Base-by-base conservation (phyloP, 768 basidiomycete species). In the Phylloporus scabripes region DNA sequence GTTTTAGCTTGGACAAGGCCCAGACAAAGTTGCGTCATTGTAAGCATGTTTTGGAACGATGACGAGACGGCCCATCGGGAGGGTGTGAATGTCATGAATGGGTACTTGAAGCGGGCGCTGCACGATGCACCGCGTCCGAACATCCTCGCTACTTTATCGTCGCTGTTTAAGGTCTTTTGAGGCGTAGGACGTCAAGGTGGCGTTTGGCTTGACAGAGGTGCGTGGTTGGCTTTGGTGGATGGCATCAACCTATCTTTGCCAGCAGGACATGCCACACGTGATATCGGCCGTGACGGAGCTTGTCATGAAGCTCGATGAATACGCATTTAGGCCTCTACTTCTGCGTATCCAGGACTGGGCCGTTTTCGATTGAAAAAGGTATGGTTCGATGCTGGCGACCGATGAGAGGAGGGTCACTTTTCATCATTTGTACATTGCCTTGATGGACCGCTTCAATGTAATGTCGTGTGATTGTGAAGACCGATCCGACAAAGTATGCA, bases 271-370 rank as follows among this genome's bases (percentile, higher is more conserved):
- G 64, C 56, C 63, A 7, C 63, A 66, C 37, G 70, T 80, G 9
- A 80, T 89, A 49, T 64, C 76, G 1, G 85, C 93, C 0, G 97
- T 96, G 76, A 75, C 85, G 10, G 90, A 95, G 65, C 72, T 97
- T 8, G 88, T 93, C 10, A 81, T 91, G 46, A 97, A 97, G 67
- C 74, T 99, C 46, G 96, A 94, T 60, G 96, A 98, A 58, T 80
- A 81, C 0, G 78, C 85, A 0, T 98, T 99, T 81, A 79, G 82
- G 53, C 93, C 95, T 1, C 71, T 97, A 14, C 95, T 97, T 78
- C 82, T 92, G 47, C 83, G 84, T 46, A 67, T 94, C 49, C 92
- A 90, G 60, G 96, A 99, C 63, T 99, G 96, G 96, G 92, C n/a
- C 92, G 0, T 93, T 93, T 59, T 77, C 75, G 1, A 72, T 73